Conservation (phyloP, 1,284 basidiomycete species). For the Sanghuangporus baumii region DNA sequence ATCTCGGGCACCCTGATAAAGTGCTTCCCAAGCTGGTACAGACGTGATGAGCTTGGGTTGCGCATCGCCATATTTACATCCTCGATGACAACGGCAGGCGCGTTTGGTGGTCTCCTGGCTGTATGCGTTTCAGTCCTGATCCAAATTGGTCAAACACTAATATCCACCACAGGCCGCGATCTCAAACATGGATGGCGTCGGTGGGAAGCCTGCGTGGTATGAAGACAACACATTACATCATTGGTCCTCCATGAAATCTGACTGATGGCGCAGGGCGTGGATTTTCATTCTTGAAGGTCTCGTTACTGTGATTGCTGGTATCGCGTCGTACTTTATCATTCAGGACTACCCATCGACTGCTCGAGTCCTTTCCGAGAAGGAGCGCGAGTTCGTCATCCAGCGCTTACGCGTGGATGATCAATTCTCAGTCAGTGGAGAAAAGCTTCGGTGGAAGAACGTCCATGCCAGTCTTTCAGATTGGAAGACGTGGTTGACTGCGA, state of each 20-base stretch:
- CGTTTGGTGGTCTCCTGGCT: slow-evolving; percentile 63
- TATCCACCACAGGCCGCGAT: slow-evolving; percentile 46
- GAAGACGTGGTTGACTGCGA: slow-evolving; percentile 69
- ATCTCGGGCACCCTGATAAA: not conserved
- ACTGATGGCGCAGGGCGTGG: slow-evolving; percentile 46
- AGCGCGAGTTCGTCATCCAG: slow-evolving; percentile 63
- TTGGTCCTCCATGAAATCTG: not conserved
- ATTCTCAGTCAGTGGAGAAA: slow-evolving; percentile 66
- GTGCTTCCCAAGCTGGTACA: slow-evolving; percentile 41
- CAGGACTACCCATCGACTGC: slow-evolving; percentile 79
- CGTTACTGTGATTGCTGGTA: slow-evolving; percentile 63
- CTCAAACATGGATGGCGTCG: slow-evolving; percentile 63
- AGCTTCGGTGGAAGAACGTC: slow-evolving; percentile 54
- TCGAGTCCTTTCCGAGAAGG: slow-evolving; percentile 65
- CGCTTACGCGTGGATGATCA: slow-evolving; percentile 63
- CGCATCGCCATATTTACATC: slow-evolving; percentile 68
- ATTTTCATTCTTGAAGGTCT: slow-evolving; percentile 39
- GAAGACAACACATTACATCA: not conserved
- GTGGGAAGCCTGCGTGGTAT: slow-evolving; percentile 48
- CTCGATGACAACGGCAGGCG: slow-evolving; percentile 63
- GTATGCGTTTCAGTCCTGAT: slow-evolving; percentile 31
- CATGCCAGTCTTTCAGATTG: slow-evolving; percentile 56
- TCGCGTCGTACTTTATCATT: slow-evolving; percentile 68
- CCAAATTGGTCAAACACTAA: not conserved
- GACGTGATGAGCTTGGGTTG: slow-evolving; percentile 63